Conservation (phyloP, 2,329 filamentous ascomycete species). For the Emmonsiellopsis sp. region DNA sequence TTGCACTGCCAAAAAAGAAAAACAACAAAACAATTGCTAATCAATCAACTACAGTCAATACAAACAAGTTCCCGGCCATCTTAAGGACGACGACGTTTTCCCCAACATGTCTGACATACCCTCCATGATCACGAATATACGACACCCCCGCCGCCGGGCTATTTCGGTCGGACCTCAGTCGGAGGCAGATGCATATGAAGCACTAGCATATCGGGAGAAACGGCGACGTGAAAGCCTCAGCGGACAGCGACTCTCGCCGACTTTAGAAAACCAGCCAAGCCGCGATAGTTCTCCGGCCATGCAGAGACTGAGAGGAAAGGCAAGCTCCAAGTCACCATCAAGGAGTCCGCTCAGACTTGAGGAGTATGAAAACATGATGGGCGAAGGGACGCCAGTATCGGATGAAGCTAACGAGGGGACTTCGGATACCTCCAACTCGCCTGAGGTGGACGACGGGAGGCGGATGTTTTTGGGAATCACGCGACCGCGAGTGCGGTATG, state of each 20-base stretch:
- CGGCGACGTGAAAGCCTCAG: slow-evolving; percentile 48
- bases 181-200: slow-evolving; percentile 92
- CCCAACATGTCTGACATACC: slow-evolving; percentile 84
- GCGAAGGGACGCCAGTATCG: slow-evolving; percentile 47
- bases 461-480: slow-evolving; percentile 80
- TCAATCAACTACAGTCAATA: slow-evolving; percentile 53
- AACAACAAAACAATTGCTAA: slow-evolving; percentile 8
- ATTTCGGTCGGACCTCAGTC: slow-evolving; percentile 91
- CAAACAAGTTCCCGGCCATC: slow-evolving; percentile 64
- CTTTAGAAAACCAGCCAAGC: slow-evolving; percentile 15
- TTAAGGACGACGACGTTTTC: slow-evolving; percentile 78
- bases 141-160: slow-evolving; percentile 67
- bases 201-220: slow-evolving; percentile 79
- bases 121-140: slow-evolving; percentile 69
- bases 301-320: neutral
- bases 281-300: neutral
- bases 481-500: slow-evolving; percentile 83
- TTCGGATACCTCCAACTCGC: slow-evolving; percentile 17
- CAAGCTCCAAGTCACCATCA: slow-evolving; percentile 28
- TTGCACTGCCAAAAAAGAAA: neutral
- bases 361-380: slow-evolving; percentile 67
- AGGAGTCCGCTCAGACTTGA: slow-evolving; percentile 44
- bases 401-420: slow-evolving; percentile 15
- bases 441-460: slow-evolving; percentile 49
- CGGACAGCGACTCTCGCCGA: slow-evolving; percentile 11